Conservation (phyloP, 108 stramenopile species). For the Mediolabrus comicus region DNA sequence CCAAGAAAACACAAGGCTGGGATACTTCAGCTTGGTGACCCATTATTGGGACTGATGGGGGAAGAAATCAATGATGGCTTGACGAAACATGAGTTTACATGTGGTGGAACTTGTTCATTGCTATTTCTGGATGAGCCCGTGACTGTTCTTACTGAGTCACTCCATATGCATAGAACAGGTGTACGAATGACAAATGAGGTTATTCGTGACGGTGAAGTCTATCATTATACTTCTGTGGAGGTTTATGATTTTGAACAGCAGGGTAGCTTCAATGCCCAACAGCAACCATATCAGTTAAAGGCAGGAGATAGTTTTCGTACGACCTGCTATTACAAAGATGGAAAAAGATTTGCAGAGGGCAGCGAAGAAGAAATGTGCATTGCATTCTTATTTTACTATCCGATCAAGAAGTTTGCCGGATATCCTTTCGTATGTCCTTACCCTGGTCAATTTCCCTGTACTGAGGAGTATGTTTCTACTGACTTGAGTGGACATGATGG, state of each 20-base stretch:
- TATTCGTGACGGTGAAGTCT: constrained; percentile 48
- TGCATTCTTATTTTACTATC: constrained; percentile 54
- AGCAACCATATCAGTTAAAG: constrained; percentile 37
- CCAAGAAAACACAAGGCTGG: constrained; percentile 46
- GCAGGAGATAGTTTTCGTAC: constrained; percentile 56
- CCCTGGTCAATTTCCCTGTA: not conserved
- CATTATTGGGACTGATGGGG: constrained; percentile 27
- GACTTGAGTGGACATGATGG: constrained; percentile 7
- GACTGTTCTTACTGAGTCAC: constrained; percentile 51
- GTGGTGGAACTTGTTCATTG: constrained; percentile 43
- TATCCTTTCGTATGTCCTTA: constrained; percentile 2
- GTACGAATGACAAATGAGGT: constrained; percentile 41
- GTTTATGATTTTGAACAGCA: constrained; percentile 55
- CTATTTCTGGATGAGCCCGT: constrained; percentile 21
- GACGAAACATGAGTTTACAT: constrained; percentile 44
- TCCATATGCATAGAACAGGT: constrained; percentile 63
- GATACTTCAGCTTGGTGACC: constrained; percentile 49
- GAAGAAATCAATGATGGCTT: constrained; percentile 33
- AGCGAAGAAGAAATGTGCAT: constrained; percentile 71
- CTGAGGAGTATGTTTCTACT: not conserved
- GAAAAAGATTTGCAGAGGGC: constrained; percentile 26
- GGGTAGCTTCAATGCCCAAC: constrained; percentile 35
- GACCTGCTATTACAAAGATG: constrained; percentile 53
- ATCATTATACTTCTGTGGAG: constrained; percentile 39
- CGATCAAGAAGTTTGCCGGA: constrained; percentile 6